Evolutionary conservation across 1,284 basidiomycete genomes (phyloP).

Genomic region (Cryptococcus sp.): DNA sequence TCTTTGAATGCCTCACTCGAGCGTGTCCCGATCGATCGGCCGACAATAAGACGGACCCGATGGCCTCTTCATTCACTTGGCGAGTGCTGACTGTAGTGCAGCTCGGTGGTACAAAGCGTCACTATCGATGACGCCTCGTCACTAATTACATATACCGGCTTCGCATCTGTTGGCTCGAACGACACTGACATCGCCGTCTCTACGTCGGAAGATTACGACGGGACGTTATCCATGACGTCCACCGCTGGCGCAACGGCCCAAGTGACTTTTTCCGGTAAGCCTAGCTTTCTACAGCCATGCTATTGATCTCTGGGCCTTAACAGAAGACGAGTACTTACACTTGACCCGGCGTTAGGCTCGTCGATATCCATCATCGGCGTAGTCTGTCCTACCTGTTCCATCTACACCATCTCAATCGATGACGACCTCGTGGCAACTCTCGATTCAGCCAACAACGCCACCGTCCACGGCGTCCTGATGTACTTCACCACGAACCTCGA

Average conservation of each 20-base stretch:
- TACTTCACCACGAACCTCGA: slow-evolving; percentile 35
- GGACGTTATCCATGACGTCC: slow-evolving; percentile 33
- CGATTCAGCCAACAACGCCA: slow-evolving; percentile 19
- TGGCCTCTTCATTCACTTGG: background rate
- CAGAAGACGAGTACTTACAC: background rate
- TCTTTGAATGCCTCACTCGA: too few relatives aligned
- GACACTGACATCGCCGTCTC: slow-evolving; percentile 8
- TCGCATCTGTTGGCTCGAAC: slow-evolving; percentile 15
- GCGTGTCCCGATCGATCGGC: too few relatives aligned
- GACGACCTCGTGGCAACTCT: slow-evolving; percentile 22
- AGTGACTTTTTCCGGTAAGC: slow-evolving; percentile 33
- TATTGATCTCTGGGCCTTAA: background rate
- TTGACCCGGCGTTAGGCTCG: slow-evolving; percentile 23
- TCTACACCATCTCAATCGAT: slow-evolving; percentile 19
- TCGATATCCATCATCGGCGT: slow-evolving; percentile 30
- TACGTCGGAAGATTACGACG: slow-evolving; percentile 20
- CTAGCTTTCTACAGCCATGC: background rate
- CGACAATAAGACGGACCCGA: too few relatives aligned
- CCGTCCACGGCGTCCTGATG: slow-evolving; percentile 27
- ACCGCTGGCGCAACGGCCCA: slow-evolving; percentile 32
- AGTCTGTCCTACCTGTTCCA: slow-evolving; percentile 11
- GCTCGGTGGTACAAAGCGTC: slow-evolving; percentile 13
- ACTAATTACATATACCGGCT: slow-evolving; percentile 25
- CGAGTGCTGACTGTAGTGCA: background rate
- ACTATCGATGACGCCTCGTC: slow-evolving; percentile 28